Conservation (phyloP, 768 basidiomycete genomes). For the Lactarius quietus region DNA sequence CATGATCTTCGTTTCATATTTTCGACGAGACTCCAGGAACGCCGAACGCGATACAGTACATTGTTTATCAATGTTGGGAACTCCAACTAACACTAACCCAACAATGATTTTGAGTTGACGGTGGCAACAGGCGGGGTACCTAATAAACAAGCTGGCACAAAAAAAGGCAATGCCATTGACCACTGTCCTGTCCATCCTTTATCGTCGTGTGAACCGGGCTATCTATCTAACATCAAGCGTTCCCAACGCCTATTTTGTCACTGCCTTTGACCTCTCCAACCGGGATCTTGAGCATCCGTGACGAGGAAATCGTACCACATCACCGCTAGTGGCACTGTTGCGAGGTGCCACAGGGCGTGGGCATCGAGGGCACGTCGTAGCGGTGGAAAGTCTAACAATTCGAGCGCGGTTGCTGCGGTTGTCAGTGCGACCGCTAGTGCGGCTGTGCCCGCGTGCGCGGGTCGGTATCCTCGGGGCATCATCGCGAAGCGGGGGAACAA, state of each 20-base stretch:
- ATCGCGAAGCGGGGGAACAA: constrained; percentile 51
- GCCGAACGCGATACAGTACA: background rate
- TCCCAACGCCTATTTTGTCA: constrained; percentile 12
- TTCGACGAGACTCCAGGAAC: background rate
- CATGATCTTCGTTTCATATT: constrained; percentile 8
- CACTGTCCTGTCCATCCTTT: background rate
- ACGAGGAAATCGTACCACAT: constrained; percentile 87
- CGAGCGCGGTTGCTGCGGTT: constrained; percentile 70
- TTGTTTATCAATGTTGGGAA: background rate
- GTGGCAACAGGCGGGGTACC: background rate
- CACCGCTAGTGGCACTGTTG: constrained; percentile 71
- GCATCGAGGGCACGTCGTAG: constrained; percentile 76
- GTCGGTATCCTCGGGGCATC: constrained; percentile 54
- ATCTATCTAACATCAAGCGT: background rate
- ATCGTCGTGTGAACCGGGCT: background rate
- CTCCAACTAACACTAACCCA: background rate
- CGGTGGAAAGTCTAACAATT: constrained; percentile 90
- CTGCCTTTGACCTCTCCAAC: constrained; percentile 52
- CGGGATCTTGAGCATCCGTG: constrained; percentile 63
- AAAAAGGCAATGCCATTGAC: background rate
- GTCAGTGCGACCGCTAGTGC: constrained; percentile 64
- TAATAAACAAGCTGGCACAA: background rate
- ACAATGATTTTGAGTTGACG: background rate
- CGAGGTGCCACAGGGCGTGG: constrained; percentile 89
- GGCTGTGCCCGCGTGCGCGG: constrained; percentile 49